Base-by-base conservation (phyloP, 495 filamentous ascomycete species). In the Letharia lupina region DNA sequence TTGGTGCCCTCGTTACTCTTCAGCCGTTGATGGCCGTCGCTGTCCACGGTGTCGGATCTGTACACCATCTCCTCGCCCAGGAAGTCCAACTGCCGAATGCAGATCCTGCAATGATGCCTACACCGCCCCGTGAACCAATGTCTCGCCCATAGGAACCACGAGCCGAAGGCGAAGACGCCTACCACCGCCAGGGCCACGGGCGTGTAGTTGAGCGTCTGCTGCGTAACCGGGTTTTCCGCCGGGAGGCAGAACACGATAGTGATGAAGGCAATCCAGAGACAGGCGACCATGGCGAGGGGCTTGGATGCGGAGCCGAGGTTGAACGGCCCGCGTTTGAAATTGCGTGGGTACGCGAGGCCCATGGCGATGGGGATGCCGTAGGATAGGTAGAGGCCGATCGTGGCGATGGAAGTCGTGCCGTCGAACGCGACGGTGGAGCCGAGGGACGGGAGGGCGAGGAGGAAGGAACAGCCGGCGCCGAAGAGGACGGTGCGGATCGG, bases 321-420 rank as follows among this genome's bases (percentile, higher is more conserved):
- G 73, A 81, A 87, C 12, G 81, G 81, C 4, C 83, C 84, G 50
- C 77, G 74, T 33, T 74, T 74, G 20, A 77, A 74, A 59, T 75
- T 80, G 58, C 77, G 78, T 5, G 73, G 68, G 2, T 77, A 85
- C 44, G 83, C 68, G 40, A 83, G 61, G 0, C 78, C 80, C 68
- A 84, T 85, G 62, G 86, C 74, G 68, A 88, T 85, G 0, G 84
- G 86, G 31, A 86, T 75, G 10, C 85, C 86, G 72, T 89, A 90
- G 63, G 81, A 84, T 28, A 87, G 78, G 39, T 86, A 86, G 13
- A 89, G 75, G 8, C 84, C 81, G 59, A 88, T 88, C 12, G 86
- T 88, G 15, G 82, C 83, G 59, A 87, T 83, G n/a, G 76, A 81
- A 20, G 83, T 87, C 62, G 81, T 85, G 45, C 82, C 86, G 56